Percentiles rank a stretch among this genome's conserved stretches.
Evolutionary conservation across 2,329 filamentous ascomycete species (phyloP).

Genomic region (Canariomyces notabilis): DNA sequence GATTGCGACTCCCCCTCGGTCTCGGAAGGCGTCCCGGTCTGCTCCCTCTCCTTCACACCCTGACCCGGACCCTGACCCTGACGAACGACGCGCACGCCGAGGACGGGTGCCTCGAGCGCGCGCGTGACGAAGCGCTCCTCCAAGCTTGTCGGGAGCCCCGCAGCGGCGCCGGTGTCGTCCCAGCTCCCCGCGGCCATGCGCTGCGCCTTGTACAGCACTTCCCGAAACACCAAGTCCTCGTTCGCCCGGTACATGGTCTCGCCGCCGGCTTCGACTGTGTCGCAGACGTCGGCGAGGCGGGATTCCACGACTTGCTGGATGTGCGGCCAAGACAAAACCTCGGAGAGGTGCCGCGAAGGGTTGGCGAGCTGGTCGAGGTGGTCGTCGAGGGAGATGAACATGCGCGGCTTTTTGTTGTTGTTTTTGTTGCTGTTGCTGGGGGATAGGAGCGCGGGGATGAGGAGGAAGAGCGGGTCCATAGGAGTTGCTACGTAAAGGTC

Average conservation of each 20-base stretch:
- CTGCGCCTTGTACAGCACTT: constrained; percentile 67
- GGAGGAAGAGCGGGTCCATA: constrained; percentile 77
- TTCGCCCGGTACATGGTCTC: constrained; percentile 82
- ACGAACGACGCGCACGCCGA: constrained; percentile 51
- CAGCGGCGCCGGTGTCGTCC: constrained; percentile 35
- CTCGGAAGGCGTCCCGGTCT: constrained; percentile 29
- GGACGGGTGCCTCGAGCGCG: constrained; percentile 69
- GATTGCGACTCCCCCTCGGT: constrained; percentile 38
- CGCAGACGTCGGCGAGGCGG: constrained; percentile 68
- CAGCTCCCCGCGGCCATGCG: constrained; percentile 51
- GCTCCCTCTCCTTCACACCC: background rate
- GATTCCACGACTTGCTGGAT: constrained; percentile 52
- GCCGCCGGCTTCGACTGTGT: constrained; percentile 75
- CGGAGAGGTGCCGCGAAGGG: constrained; percentile 52
- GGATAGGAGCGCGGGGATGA: constrained; percentile 63
- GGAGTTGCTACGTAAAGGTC: constrained; percentile 80
- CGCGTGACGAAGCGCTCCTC: constrained; percentile 79
- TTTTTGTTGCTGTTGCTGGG: constrained; percentile 30
- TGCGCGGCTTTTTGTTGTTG: constrained; percentile 47
- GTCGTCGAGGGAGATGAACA: constrained; percentile 67
- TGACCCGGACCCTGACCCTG: background rate
- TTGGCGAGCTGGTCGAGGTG: constrained; percentile 60
- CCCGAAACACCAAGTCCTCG: constrained; percentile 60
- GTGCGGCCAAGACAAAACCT: constrained; percentile 47
- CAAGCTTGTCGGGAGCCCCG: constrained; percentile 72